Percentiles rank a stretch among this genome's conserved stretches.
phyloP scores from a whole-genome alignment of 441 rosid genomes.

The Theobroma grandiflorum region DNA sequence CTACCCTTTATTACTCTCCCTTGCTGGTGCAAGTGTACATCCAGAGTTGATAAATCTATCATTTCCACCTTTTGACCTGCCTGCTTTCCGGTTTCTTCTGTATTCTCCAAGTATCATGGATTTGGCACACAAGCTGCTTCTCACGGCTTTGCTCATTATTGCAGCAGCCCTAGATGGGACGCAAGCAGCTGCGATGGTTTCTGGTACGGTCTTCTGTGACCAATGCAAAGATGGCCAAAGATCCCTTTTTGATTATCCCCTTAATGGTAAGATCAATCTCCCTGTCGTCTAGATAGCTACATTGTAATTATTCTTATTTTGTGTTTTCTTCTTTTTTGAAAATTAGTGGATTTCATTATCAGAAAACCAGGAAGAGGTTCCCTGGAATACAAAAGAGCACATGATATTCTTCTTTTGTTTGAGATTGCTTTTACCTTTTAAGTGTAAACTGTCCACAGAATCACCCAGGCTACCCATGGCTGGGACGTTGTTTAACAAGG shows the following conservation, averaged over 20 bases:
- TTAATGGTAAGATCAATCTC: constrained; percentile 54
- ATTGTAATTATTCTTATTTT: neutral
- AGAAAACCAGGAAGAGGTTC: too few species aligned
- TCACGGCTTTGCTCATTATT: constrained; percentile 53
- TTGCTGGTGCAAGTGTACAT: constrained; percentile 26
- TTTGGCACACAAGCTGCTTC: constrained; percentile 41
- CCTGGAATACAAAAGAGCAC: too few species aligned
- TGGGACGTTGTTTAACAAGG: neutral
- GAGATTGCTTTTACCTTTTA: neutral
- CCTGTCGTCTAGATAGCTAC: neutral
- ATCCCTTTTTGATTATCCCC: constrained; percentile 81
- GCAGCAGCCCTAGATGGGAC: constrained; percentile 55
- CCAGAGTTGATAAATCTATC: neutral
- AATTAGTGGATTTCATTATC: too few species aligned
- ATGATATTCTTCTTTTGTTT: neutral
- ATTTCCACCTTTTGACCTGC: neutral
- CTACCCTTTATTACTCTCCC: constrained; percentile 26
- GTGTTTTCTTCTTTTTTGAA: neutral
- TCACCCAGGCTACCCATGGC: neutral
- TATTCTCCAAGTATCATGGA: constrained; percentile 51
- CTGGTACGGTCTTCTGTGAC: constrained; percentile 87
- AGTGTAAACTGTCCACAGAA: neutral
- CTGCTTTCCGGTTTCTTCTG: constrained; percentile 14
- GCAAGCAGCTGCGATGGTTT: constrained; percentile 63
- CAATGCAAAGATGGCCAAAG: constrained; percentile 87